phyloP scores from a whole-genome alignment of 768 basidiomycete genomes.

The Mycena maculata region DNA sequence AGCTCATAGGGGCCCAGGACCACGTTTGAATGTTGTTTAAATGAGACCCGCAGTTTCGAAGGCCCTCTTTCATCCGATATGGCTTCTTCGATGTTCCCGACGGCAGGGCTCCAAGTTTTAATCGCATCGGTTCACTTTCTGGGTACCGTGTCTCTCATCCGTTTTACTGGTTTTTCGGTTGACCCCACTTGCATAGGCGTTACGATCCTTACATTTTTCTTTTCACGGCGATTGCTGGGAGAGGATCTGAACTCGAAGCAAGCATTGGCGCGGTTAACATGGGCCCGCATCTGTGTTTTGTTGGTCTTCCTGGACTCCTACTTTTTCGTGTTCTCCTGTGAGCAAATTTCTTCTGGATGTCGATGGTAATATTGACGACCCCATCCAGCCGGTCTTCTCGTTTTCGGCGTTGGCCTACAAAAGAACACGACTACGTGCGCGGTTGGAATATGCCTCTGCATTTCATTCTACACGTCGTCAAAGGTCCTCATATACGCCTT shows the following conservation, averaged over 20 bases:
- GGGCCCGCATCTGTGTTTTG: constrained; percentile 55
- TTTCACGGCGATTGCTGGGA: constrained; percentile 11
- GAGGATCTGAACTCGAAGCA: background rate
- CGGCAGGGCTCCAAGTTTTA: background rate
- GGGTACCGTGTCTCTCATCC: background rate
- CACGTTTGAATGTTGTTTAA: too few relatives aligned
- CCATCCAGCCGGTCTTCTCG: constrained; percentile 52
- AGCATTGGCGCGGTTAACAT: constrained; percentile 40
- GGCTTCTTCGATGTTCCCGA: constrained; percentile 6
- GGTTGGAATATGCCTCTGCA: constrained; percentile 57
- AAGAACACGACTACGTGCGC: constrained; percentile 49
- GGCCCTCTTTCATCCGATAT: background rate
- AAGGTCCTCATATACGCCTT: constrained; percentile 63
- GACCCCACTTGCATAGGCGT: constrained; percentile 10
- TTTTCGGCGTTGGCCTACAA: constrained; percentile 59
- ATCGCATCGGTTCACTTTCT: constrained; percentile 5
- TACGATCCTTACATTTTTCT: constrained; percentile 28
- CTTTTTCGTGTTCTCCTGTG: constrained; percentile 55
- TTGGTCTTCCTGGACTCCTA: constrained; percentile 58
- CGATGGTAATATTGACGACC: background rate
- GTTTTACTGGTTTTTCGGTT: background rate
- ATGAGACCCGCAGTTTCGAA: too few relatives aligned
- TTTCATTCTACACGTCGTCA: constrained; percentile 54
- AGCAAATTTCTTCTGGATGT: constrained; percentile 22
- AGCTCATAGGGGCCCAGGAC: too few relatives aligned